Evolutionary conservation across 768 basidiomycete species (phyloP).

Genomic region (Tephrocybe sp.): DNA sequence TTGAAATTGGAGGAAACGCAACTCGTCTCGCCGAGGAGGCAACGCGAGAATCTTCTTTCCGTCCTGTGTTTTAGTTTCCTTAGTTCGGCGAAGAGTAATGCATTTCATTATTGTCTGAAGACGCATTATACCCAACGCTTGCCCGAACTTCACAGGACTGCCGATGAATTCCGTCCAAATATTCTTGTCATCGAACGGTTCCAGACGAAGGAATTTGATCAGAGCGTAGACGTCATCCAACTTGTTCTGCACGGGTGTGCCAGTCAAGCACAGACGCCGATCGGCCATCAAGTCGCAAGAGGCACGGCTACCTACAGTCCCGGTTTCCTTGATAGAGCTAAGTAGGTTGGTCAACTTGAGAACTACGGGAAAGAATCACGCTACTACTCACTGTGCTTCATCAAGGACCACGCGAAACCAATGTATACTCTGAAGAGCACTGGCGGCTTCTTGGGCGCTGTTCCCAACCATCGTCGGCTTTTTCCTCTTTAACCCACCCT

Average conservation of each 20-base stretch:
- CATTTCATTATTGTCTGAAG: slow-evolving; percentile 97
- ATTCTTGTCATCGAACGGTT: slow-evolving; percentile 91
- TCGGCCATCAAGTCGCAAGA: slow-evolving; percentile 95
- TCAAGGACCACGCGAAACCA: slow-evolving; percentile 97
- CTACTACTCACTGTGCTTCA: slow-evolving; percentile 85
- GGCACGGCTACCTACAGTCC: slow-evolving; percentile 91
- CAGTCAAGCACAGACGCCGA: slow-evolving; percentile 91
- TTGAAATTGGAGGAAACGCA: slow-evolving; percentile 84
- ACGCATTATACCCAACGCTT: slow-evolving; percentile 86
- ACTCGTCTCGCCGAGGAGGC: slow-evolving; percentile 87
- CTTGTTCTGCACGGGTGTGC: slow-evolving; percentile 99
- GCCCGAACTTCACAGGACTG: slow-evolving; percentile 89
- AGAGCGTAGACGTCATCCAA: slow-evolving; percentile 97
- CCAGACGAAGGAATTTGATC: slow-evolving; percentile 91
- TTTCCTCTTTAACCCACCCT: slow-evolving; percentile 67
- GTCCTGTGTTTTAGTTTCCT: slow-evolving; percentile 79
- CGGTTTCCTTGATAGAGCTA: slow-evolving; percentile 96
- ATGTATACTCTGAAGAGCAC: slow-evolving; percentile 89
- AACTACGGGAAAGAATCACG: background rate
- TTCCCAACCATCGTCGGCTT: slow-evolving; percentile 40
- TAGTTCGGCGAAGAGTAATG: slow-evolving; percentile 94
- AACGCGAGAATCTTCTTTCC: slow-evolving; percentile 86
- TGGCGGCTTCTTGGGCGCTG: slow-evolving; percentile 48
- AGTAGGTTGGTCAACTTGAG: slow-evolving; percentile 1
- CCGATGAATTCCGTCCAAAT: slow-evolving; percentile 94